Conservation (phyloP, 768 basidiomycete genomes). For the Rhodosporidiobolus odoratus region DNA sequence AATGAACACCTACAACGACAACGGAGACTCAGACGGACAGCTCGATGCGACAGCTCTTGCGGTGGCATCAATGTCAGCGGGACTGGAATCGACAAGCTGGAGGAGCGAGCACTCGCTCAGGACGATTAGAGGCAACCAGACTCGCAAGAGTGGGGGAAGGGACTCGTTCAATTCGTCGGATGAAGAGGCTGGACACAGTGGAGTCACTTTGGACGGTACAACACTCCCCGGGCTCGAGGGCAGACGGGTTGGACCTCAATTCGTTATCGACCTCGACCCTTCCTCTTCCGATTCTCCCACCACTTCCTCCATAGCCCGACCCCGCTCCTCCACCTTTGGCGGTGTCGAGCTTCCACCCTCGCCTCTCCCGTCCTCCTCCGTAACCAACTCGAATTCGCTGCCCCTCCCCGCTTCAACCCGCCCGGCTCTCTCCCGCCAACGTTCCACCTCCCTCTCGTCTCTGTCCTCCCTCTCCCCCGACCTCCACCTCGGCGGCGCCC, state of each 20-base stretch:
- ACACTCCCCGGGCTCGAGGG: not conserved
- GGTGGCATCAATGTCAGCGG: too few species aligned
- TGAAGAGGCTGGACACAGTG: not conserved
- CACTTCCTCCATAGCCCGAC: not conserved
- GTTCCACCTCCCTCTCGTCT: constrained; percentile 21
- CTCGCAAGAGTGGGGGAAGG: not conserved
- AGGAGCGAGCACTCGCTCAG: constrained; percentile 20
- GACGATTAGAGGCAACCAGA: not conserved
- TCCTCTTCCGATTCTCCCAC: not conserved
- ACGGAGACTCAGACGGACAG: too few species aligned
- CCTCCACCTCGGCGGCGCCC: constrained; percentile 23
- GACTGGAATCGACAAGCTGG: constrained; percentile 23
- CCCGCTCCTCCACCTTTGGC: constrained; percentile 22
- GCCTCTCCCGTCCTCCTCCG: not conserved
- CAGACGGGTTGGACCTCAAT: not conserved
- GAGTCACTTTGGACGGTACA: not conserved
- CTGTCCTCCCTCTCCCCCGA: constrained; percentile 25
- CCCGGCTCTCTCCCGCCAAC: constrained; percentile 7
- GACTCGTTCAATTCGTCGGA: not conserved
- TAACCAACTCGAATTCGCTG: not conserved
- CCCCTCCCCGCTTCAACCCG: not conserved
- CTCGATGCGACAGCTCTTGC: too few species aligned
- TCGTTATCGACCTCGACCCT: constrained; percentile 18
- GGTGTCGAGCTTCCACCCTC: constrained; percentile 21
- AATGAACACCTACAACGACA: too few species aligned